Conservation (phyloP, 331 rosid genomes). For the Rosa hybrid region DNA sequence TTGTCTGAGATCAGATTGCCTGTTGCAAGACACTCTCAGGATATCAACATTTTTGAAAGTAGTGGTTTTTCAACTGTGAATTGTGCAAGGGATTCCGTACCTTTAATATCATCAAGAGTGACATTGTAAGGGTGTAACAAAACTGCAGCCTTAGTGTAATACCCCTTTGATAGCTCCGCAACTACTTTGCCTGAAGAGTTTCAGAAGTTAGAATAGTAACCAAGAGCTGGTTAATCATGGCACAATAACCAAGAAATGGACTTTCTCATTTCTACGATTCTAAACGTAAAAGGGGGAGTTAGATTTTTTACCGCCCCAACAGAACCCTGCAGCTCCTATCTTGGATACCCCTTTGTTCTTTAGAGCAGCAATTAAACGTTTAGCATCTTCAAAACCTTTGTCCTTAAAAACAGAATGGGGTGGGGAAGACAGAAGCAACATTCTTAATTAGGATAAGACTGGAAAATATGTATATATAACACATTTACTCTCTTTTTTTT, state of each 20-base stretch:
- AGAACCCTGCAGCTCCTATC: slow-evolving; percentile 15
- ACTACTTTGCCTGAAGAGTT: slow-evolving; percentile 13
- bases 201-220: not conserved
- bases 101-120: slow-evolving; percentile 10
- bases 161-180: not conserved
- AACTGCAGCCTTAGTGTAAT: slow-evolving; percentile 4
- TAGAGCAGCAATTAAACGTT: slow-evolving; percentile 6
- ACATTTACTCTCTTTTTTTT: not conserved
- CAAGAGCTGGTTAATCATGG: not conserved
- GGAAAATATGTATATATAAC: not conserved
- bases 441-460: not conserved
- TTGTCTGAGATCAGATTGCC: not conserved
- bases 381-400: slow-evolving; percentile 16
- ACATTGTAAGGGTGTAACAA: slow-evolving; percentile 9
- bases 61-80: not conserved
- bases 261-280: not conserved
- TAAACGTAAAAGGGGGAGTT: not conserved
- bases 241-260: not conserved
- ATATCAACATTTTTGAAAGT: not conserved
- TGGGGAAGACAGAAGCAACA: not conserved
- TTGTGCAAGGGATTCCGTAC: not conserved
- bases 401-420: not conserved
- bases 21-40: not conserved
- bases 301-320: slow-evolving; percentile 12
- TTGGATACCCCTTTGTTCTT: slow-evolving; percentile 8